These are phyloP conservation scores for Podospora appendiculata DNA, from an alignment of 495 filamentous ascomycete species.

Conservation along the genomic window DNA sequence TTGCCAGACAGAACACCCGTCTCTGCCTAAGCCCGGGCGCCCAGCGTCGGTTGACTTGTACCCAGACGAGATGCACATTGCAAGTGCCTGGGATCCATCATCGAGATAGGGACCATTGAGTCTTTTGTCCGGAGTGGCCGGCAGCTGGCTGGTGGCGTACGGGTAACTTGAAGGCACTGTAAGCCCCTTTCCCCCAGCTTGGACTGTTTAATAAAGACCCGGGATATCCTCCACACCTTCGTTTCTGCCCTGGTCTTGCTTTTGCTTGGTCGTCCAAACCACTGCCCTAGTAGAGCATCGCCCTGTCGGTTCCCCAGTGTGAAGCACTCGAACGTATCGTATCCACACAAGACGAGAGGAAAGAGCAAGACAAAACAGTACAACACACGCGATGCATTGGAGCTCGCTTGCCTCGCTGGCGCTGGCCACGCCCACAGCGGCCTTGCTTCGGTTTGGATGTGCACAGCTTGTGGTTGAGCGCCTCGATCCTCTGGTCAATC, in stretches of 20 bases:
- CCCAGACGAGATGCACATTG: neutral
- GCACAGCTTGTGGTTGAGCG: constrained; percentile 38
- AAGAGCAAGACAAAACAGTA: neutral
- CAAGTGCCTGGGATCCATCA: too few relatives aligned
- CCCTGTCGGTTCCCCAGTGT: neutral
- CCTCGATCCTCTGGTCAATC: constrained; percentile 33
- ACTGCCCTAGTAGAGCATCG: neutral
- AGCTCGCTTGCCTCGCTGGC: constrained; percentile 29
- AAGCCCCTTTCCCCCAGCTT: too few relatives aligned
- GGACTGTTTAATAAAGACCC: too few relatives aligned
- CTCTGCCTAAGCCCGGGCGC: neutral
- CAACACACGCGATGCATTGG: constrained; percentile 34
- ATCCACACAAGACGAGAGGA: neutral
- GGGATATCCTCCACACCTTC: too few relatives aligned
- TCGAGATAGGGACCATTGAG: neutral
- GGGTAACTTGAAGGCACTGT: too few relatives aligned
- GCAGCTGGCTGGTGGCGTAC: neutral
- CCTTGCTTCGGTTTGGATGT: constrained; percentile 37
- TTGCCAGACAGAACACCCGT: neutral
- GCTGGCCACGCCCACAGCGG: constrained; percentile 32
- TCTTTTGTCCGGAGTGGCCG: neutral
- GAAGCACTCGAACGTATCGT: neutral
- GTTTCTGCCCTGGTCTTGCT: too few relatives aligned
- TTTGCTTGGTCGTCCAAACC: neutral
- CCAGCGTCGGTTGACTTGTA: neutral